phyloP scores from a whole-genome alignment of 148 eudicot species.

The Amaranthus cruentus region DNA sequence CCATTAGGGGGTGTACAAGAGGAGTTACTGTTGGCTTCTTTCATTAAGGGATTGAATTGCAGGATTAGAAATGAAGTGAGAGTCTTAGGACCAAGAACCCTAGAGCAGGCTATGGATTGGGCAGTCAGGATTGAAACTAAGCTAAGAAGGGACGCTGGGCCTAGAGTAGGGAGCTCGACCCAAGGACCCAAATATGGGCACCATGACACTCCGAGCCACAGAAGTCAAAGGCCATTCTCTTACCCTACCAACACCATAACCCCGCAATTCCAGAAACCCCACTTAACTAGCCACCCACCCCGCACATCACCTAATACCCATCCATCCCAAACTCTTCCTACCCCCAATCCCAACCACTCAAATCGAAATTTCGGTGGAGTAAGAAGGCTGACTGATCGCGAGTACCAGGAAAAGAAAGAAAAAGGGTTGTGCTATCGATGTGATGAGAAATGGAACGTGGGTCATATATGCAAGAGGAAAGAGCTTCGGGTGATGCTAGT shows the following conservation, averaged over 20 bases:
- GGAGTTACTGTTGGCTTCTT: neutral
- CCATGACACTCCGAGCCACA: no score
- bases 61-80: neutral
- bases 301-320: neutral
- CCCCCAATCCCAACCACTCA: neutral
- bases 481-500: no score
- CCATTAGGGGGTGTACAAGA: neutral
- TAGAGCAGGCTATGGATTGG: neutral
- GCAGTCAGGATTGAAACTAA: neutral
- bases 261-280: no score
- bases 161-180: no score
- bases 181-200: no score
- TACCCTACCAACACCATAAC: neutral
- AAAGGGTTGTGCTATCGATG: neutral
- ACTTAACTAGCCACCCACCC: no score
- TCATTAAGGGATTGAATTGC: neutral
- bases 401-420: neutral
- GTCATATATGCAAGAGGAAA: no score
- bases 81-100: neutral
- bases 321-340: neutral
- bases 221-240: neutral
- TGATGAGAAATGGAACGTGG: neutral
- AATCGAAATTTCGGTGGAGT: neutral
- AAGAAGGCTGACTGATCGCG: neutral
- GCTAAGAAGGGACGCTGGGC: neutral